Conservation (phyloP, 176 grass and related monocot genomes). For the Tillandsia leiboldiana region DNA sequence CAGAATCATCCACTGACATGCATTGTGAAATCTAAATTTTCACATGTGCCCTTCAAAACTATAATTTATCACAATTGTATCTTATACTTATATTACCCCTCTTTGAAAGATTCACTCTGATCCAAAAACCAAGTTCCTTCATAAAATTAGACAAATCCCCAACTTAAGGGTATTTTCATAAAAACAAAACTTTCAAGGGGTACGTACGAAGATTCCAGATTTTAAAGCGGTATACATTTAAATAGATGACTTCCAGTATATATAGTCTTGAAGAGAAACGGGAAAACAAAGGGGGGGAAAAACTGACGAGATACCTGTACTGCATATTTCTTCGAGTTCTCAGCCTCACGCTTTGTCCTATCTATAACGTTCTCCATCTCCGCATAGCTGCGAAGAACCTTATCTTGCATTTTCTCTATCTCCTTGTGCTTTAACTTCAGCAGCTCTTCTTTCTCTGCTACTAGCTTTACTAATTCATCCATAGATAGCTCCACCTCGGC, state of each 20-base stretch:
- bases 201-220: conserved; percentile 10
- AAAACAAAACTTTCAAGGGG: too few species aligned
- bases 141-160: too few species aligned
- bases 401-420: conserved; percentile 56
- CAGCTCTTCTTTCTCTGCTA: conserved; percentile 58
- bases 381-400: conserved; percentile 61
- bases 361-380: conserved; percentile 65
- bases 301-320: conserved; percentile 33
- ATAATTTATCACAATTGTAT: not conserved
- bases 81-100: not conserved
- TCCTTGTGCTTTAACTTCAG: conserved; percentile 63
- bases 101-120: too few species aligned
- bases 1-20: too few species aligned
- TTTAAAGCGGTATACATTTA: not conserved
- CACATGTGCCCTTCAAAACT: too few species aligned
- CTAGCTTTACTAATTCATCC: conserved; percentile 56
- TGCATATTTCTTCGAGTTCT: conserved; percentile 64
- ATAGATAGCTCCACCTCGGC: conserved; percentile 34
- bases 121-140: too few species aligned
- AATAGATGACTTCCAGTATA: not conserved
- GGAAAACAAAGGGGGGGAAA: not conserved
- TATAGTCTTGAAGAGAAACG: not conserved
- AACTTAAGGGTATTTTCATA: too few species aligned
- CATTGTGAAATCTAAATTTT: too few species aligned
- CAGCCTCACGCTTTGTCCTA: conserved; percentile 58